Evolutionary conservation across 768 basidiomycete species (phyloP).

Genomic region (Termitomyces sp.): DNA sequence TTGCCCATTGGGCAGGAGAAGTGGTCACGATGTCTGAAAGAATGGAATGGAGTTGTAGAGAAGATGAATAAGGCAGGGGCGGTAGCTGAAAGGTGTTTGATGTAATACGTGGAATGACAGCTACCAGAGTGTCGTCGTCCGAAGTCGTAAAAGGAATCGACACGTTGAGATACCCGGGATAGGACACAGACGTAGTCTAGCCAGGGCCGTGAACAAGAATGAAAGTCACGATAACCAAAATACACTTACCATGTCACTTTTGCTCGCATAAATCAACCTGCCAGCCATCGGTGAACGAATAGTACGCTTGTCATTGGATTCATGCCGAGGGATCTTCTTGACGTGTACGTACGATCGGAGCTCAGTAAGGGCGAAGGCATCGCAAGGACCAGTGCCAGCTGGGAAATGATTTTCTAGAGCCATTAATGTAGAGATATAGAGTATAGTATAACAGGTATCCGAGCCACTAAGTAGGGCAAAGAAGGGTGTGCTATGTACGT

Average conservation of each 20-base stretch:
- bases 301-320: neutral
- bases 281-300: slow-evolving; percentile 4
- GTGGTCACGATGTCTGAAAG: slow-evolving; percentile 23
- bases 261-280: slow-evolving; percentile 6
- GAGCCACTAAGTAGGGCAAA: neutral
- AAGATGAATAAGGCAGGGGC: slow-evolving; percentile 33
- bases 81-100: slow-evolving; percentile 20
- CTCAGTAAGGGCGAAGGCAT: neutral
- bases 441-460: neutral
- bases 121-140: neutral
- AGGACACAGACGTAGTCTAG: slow-evolving; percentile 8
- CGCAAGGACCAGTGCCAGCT: slow-evolving; percentile 11
- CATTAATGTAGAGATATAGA: slow-evolving; percentile 7
- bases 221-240: neutral
- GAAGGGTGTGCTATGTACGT: neutral
- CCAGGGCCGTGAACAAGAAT: neutral
- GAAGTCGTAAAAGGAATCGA: neutral
- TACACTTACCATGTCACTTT: neutral
- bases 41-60: slow-evolving; percentile 37
- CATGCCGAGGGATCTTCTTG: neutral
- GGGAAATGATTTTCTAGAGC: slow-evolving; percentile 2
- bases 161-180: slow-evolving; percentile 3
- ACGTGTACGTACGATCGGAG: slow-evolving; percentile 4
- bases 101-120: neutral
- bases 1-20: slow-evolving; percentile 11